Evolutionary conservation across 805 yeast species (phyloP).

Genomic region (Aciculoconidium aculeatum): DNA sequence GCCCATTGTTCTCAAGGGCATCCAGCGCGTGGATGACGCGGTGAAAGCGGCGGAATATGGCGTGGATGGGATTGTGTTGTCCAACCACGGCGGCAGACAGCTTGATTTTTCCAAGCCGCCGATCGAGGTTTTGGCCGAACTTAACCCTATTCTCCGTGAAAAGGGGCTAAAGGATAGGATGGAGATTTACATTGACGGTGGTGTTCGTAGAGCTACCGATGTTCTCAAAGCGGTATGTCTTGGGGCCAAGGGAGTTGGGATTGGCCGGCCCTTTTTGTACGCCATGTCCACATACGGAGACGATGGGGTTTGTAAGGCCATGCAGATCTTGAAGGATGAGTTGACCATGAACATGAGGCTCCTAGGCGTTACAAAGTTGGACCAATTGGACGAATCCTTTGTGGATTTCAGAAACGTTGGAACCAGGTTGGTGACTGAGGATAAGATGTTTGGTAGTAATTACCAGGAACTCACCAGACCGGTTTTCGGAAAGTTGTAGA

Average conservation of each 20-base stretch:
- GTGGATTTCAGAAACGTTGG: conserved; percentile 25
- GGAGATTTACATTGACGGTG: conserved; percentile 71
- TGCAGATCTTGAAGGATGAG: conserved; percentile 56
- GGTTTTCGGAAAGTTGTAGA: conserved; percentile 26
- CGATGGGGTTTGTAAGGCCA: conserved; percentile 61
- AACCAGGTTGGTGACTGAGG: conserved; percentile 43
- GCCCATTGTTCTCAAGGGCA: conserved; percentile 51
- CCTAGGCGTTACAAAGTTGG: conserved; percentile 50
- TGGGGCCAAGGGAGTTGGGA: conserved; percentile 72
- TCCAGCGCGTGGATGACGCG: conserved; percentile 64
- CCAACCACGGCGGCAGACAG: conserved; percentile 75
- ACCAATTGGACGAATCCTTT: conserved; percentile 19
- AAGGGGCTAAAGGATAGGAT: conserved; percentile 42
- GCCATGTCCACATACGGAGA: conserved; percentile 80
- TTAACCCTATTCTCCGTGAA: conserved; percentile 39
- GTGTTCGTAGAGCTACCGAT: conserved; percentile 72
- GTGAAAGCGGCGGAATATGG: conserved; percentile 53
- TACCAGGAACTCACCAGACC: conserved; percentile 55
- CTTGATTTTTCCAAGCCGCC: conserved; percentile 59
- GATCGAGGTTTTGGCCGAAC: conserved; percentile 54
- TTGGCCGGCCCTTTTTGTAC: conserved; percentile 71
- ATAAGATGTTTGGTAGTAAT: conserved; percentile 46
- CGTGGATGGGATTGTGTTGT: conserved; percentile 57
- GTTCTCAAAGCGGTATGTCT: conserved; percentile 69
- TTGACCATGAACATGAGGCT: conserved; percentile 61